Percentiles rank a stretch among this genome's conserved stretches.
Conservation (phyloP, 2,329 filamentous ascomycete genomes). For the Aaosphaeria arxii region DNA sequence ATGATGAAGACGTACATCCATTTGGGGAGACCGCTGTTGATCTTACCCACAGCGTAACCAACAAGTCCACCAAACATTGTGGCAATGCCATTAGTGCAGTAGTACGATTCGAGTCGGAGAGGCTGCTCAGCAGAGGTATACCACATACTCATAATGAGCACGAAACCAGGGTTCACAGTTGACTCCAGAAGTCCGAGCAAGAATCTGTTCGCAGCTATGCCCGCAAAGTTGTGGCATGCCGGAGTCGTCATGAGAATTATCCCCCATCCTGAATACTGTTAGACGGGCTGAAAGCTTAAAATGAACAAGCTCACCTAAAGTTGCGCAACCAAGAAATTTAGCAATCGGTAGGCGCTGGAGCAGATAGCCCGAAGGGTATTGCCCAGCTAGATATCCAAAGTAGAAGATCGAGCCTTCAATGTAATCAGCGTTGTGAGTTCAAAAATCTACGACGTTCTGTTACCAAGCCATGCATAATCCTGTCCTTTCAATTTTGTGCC, state of each 20-base stretch:
- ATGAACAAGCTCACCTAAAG: slow-evolving; percentile 23
- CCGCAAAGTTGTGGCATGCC: slow-evolving; percentile 39
- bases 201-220: slow-evolving; percentile 36
- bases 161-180: slow-evolving; percentile 35
- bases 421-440: background rate
- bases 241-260: slow-evolving; percentile 42
- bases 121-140: slow-evolving; percentile 48
- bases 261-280: slow-evolving; percentile 31
- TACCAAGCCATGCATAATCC: slow-evolving; percentile 51
- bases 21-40: slow-evolving; percentile 47
- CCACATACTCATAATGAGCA: slow-evolving; percentile 38
- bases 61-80: slow-evolving; percentile 61
- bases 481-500: slow-evolving; percentile 48
- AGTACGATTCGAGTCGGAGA: slow-evolving; percentile 54
- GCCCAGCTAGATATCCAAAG: slow-evolving; percentile 48
- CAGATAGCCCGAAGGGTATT: slow-evolving; percentile 44
- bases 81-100: slow-evolving; percentile 58
- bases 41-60: slow-evolving; percentile 60
- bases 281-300: background rate
- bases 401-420: slow-evolving; percentile 45
- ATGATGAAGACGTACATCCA: slow-evolving; percentile 62
- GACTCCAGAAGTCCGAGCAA: slow-evolving; percentile 36
- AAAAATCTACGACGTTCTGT: background rate
- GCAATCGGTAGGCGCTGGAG: slow-evolving; percentile 47
- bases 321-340: slow-evolving; percentile 44